These are phyloP conservation scores for Fistulifera solaris DNA, from an alignment of 108 stramenopile genomes.

Conservation along the genomic window DNA sequence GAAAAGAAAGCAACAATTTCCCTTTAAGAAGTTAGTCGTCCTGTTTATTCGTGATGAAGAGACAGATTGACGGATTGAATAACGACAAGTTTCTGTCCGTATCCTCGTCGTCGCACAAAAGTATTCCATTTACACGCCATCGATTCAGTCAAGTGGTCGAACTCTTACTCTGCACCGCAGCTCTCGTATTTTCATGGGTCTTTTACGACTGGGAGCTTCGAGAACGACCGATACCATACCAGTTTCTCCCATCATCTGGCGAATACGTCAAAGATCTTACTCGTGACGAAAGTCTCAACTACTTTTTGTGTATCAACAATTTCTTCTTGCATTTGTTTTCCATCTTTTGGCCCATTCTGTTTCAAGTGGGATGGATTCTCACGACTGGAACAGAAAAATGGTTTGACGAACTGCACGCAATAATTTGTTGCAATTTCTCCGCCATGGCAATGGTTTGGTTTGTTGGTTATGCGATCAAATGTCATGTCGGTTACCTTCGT, in stretches of 20 bases:
- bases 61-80: no score
- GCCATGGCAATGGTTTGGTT: constrained; percentile 25
- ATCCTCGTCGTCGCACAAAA: no score
- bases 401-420: constrained; percentile 23
- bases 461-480: constrained; percentile 27
- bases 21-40: no score
- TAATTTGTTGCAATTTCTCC: constrained; percentile 27
- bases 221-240: constrained; percentile 30
- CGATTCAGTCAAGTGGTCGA: no score
- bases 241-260: constrained; percentile 11
- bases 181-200: no score
- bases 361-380: not conserved
- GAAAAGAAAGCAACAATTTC: no score
- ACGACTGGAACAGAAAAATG: no score
- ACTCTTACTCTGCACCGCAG: no score
- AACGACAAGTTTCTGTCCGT: no score
- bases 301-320: constrained; percentile 6
- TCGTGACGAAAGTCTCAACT: constrained; percentile 17
- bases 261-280: constrained; percentile 6
- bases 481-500: constrained; percentile 44
- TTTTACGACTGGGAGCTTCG: no score
- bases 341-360: constrained; percentile 4
- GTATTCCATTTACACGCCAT: no score
- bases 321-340: not conserved
- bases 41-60: no score